Percentiles rank a stretch among this genome's conserved stretches.
These are phyloP conservation scores for Alternaria sp. DNA, from an alignment of 2,329 filamentous ascomycete species.

Conservation along the genomic window DNA sequence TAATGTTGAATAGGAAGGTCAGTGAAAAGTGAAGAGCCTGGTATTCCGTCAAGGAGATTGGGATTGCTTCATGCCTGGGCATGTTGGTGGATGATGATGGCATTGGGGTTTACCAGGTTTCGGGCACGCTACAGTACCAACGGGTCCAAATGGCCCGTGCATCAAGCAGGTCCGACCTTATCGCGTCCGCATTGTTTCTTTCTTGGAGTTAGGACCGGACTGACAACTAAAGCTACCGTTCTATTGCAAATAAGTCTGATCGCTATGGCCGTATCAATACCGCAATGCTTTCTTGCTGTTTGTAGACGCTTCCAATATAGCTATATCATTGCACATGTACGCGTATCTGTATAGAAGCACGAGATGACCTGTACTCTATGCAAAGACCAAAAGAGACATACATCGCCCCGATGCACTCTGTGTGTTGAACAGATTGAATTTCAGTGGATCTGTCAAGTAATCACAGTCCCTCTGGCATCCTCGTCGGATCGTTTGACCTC, in stretches of 20 bases:
- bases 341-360: neutral
- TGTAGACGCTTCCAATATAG: neutral
- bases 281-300: neutral
- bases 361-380: neutral
- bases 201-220: neutral
- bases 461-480: neutral
- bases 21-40: neutral
- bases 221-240: neutral
- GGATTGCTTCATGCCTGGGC: neutral
- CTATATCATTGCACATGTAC: neutral
- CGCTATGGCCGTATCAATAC: neutral
- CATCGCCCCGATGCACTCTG: rapidly evolving
- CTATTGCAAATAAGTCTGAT: neutral
- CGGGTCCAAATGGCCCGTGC: neutral
- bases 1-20: slow-evolving; percentile 35
- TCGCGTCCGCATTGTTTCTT: neutral
- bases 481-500: neutral
- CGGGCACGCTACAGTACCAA: neutral
- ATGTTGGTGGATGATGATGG: neutral
- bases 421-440: neutral
- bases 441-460: neutral
- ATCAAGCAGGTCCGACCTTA: neutral
- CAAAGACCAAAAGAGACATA: neutral
- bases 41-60: neutral
- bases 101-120: neutral